Conservation (phyloP, 2,329 filamentous ascomycete genomes). For the Alternaria alternata region DNA sequence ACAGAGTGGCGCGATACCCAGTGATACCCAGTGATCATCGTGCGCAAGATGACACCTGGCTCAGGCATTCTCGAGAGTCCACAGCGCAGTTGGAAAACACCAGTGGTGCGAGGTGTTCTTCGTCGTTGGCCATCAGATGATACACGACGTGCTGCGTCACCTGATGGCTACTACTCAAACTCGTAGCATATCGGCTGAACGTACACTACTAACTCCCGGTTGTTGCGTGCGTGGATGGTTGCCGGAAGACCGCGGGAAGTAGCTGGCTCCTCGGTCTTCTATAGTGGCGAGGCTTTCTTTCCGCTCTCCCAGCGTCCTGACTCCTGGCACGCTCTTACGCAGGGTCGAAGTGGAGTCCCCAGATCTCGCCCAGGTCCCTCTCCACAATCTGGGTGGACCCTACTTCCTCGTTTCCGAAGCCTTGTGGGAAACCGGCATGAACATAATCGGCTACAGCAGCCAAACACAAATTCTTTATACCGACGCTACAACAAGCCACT, state of each 20-base stretch:
- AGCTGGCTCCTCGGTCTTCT: not conserved
- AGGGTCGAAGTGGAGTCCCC: slow-evolving; percentile 34
- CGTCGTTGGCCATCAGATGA: not conserved
- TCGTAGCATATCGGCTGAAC: not conserved
- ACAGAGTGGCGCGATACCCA: not conserved
- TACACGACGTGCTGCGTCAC: not conserved
- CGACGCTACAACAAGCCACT: not conserved
- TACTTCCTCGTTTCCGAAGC: slow-evolving; percentile 4
- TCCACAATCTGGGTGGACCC: slow-evolving; percentile 12
- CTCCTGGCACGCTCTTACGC: slow-evolving; percentile 19
- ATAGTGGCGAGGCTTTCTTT: not conserved
- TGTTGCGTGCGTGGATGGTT: not conserved
- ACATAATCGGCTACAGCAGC: not conserved
- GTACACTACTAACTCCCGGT: not conserved
- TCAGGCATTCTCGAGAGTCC: not conserved
- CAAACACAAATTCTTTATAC: not conserved
- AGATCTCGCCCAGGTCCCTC: slow-evolving; percentile 11
- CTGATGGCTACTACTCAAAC: not conserved
- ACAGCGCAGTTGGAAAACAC: not conserved
- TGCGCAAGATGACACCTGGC: not conserved
- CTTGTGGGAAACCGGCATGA: not conserved
- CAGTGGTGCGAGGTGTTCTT: not conserved
- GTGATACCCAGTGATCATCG: not conserved
- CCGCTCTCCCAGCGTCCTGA: slow-evolving; percentile 1
- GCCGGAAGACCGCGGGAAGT: slow-evolving; percentile 1